phyloP scores from a whole-genome alignment of 495 filamentous ascomycete species.

The Neurospora sp. region DNA sequence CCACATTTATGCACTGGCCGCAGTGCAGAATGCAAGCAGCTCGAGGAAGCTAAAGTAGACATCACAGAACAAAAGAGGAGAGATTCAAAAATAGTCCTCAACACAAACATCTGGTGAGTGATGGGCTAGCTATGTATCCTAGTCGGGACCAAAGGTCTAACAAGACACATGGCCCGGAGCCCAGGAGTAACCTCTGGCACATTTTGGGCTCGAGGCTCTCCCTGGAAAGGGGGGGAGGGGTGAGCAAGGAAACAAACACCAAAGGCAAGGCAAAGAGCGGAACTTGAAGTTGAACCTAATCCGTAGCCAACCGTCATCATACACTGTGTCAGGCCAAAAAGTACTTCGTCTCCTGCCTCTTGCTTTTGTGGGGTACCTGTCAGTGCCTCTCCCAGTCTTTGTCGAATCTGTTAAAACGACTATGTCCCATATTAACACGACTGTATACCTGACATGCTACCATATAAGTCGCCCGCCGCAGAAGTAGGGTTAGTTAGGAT shows the following conservation, averaged over 20 bases:
- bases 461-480: neutral
- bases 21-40: neutral
- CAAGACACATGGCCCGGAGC: neutral
- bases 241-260: neutral
- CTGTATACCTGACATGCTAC: neutral
- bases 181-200: neutral
- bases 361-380: conserved; percentile 18
- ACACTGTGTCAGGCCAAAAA: neutral
- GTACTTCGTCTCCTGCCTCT: neutral
- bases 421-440: neutral
- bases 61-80: neutral
- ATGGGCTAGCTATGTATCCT: neutral
- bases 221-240: neutral
- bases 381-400: conserved; percentile 9
- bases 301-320: neutral
- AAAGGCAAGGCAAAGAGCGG: neutral
- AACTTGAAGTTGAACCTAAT: neutral
- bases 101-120: neutral
- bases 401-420: neutral
- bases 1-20: neutral
- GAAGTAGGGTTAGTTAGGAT: neutral
- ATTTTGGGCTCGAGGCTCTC: neutral
- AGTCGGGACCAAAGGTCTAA: neutral
- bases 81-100: neutral
- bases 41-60: neutral